Conservation (phyloP, 306 rosid genomes). For the Corylus americana region DNA sequence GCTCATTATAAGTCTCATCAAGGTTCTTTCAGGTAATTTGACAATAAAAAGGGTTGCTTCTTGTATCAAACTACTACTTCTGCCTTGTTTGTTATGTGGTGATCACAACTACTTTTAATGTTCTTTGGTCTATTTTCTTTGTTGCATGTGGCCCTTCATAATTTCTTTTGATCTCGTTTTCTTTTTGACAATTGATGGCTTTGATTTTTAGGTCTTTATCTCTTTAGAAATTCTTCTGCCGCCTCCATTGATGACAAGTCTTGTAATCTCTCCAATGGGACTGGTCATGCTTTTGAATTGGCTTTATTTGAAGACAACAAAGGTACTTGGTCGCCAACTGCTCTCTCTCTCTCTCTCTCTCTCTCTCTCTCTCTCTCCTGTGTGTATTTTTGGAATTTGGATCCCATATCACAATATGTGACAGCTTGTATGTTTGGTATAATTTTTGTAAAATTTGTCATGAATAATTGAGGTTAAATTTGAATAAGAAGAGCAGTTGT, state of each 20-base stretch:
- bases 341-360: neutral
- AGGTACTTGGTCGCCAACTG: conserved; percentile 25
- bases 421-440: neutral
- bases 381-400: neutral
- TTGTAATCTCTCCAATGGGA: conserved; percentile 21
- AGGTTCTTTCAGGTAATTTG: conserved; percentile 80
- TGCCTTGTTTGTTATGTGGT: conserved; percentile 17
- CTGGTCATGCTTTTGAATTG: conserved; percentile 27
- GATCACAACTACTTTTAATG: neutral
- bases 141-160: neutral
- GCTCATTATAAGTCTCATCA: conserved; percentile 68
- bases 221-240: conserved; percentile 35
- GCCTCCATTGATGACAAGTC: conserved; percentile 27
- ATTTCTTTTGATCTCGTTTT: conserved; percentile 19
- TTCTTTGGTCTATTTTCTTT: conserved; percentile 1
- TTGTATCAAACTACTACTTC: neutral
- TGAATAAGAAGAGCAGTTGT: neutral
- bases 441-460: neutral
- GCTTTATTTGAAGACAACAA: conserved; percentile 9
- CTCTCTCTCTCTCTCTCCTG: neutral
- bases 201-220: conserved; percentile 47
- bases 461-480: neutral
- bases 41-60: conserved; percentile 12
- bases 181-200: conserved; percentile 28
- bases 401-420: neutral